These are phyloP conservation scores for Annulohypoxylon bovei DNA, from an alignment of 495 filamentous ascomycete species.

Conservation along the genomic window DNA sequence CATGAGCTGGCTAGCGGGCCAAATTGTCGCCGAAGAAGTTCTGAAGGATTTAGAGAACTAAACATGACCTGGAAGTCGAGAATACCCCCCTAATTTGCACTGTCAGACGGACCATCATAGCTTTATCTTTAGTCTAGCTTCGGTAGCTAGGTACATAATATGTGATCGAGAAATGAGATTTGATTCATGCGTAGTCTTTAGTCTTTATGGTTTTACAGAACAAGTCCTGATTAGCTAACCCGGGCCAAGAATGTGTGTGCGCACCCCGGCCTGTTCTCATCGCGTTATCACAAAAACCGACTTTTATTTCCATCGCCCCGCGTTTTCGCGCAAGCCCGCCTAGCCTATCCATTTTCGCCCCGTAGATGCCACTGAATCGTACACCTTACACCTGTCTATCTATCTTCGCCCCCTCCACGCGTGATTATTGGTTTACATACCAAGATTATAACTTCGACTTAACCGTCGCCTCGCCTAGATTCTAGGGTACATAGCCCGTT, in stretches of 20 bases:
- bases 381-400: constrained; percentile 24
- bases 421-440: constrained; percentile 31
- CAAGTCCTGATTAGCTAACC: constrained; percentile 20
- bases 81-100: neutral
- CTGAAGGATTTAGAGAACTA: constrained; percentile 18
- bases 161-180: constrained; percentile 26
- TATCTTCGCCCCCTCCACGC: neutral
- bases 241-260: neutral
- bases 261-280: neutral
- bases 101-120: neutral
- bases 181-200: constrained; percentile 15
- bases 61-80: neutral
- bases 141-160: neutral
- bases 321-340: constrained; percentile 25
- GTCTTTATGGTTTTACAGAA: constrained; percentile 29
- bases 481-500: neutral
- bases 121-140: neutral
- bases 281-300: constrained; percentile 29
- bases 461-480: constrained; percentile 1
- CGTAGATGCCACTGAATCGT: constrained; percentile 33
- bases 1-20: constrained; percentile 42
- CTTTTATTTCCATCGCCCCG: constrained; percentile 24
- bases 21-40: constrained; percentile 40
- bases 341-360: constrained; percentile 38
- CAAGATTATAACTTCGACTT: constrained; percentile 15